These are phyloP conservation scores for Olyra latifolia DNA, from an alignment of 176 grass and related monocot genomes.

Conservation along the genomic window DNA sequence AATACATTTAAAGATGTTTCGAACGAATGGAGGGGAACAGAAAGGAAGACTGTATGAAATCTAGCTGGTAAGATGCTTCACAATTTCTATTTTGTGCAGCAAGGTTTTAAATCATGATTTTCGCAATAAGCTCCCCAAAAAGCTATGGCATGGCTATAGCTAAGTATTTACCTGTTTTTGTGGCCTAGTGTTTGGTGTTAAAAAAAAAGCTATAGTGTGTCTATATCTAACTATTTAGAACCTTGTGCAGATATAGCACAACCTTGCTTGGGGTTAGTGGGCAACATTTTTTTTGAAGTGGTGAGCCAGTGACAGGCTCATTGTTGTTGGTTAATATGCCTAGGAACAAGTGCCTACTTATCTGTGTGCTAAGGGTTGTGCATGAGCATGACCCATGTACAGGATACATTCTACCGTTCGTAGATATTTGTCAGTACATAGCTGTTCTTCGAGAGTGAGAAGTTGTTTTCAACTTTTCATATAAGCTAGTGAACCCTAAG, in stretches of 20 bases:
- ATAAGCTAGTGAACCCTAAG: background rate
- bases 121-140: too few species aligned
- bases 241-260: too few species aligned
- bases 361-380: background rate
- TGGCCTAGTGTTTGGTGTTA: too few species aligned
- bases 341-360: background rate
- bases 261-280: too few species aligned
- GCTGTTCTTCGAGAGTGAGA: background rate
- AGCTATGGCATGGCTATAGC: too few species aligned
- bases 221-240: too few species aligned
- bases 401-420: background rate
- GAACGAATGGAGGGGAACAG: background rate
- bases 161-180: too few species aligned
- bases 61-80: background rate
- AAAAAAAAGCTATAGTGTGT: too few species aligned
- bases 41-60: background rate
- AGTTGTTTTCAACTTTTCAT: background rate
- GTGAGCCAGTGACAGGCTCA: too few species aligned
- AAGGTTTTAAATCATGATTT: too few species aligned
- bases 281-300: too few species aligned
- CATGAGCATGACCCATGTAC: background rate
- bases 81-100: background rate
- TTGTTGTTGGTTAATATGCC: too few species aligned
- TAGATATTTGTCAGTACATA: background rate
- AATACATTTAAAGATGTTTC: background rate